These are phyloP conservation scores for Euptelea pleiosperma DNA, from an alignment of 164 flowering plant species.

Conservation along the genomic window DNA sequence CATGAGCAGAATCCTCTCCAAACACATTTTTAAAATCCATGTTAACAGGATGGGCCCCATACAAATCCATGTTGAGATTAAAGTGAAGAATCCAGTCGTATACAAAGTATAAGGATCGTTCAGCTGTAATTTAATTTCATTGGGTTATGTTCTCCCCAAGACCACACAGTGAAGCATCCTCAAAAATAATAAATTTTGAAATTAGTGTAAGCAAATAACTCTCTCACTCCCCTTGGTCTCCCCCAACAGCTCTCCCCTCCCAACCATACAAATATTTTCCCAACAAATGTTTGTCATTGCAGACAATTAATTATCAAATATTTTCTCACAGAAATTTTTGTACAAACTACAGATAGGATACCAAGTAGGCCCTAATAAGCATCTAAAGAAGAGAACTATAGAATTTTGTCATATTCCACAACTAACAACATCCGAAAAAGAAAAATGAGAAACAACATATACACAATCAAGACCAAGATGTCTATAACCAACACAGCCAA, in stretches of 20 bases:
- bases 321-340: too few relatives aligned
- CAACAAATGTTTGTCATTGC: too few relatives aligned
- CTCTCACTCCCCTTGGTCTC: too few relatives aligned
- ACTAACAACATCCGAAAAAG: not conserved
- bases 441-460: not conserved
- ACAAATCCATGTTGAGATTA: conserved; percentile 74
- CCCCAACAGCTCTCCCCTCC: too few relatives aligned
- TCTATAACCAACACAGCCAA: too few relatives aligned
- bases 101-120: conserved; percentile 86
- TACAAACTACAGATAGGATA: too few relatives aligned
- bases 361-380: too few relatives aligned
- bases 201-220: too few relatives aligned
- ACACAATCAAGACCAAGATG: not conserved
- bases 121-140: conserved; percentile 74
- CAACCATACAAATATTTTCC: too few relatives aligned
- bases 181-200: too few relatives aligned
- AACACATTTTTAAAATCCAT: conserved; percentile 83
- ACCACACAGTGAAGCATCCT: conserved; percentile 84
- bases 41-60: conserved; percentile 93
- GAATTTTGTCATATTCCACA: not conserved
- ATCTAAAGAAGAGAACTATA: not conserved
- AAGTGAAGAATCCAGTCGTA: conserved; percentile 78
- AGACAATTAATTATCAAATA: too few relatives aligned
- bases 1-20: conserved; percentile 64
- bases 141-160: conserved; percentile 92